Conservation (phyloP, 805 yeast genomes). For the Ascoidea tarda region DNA sequence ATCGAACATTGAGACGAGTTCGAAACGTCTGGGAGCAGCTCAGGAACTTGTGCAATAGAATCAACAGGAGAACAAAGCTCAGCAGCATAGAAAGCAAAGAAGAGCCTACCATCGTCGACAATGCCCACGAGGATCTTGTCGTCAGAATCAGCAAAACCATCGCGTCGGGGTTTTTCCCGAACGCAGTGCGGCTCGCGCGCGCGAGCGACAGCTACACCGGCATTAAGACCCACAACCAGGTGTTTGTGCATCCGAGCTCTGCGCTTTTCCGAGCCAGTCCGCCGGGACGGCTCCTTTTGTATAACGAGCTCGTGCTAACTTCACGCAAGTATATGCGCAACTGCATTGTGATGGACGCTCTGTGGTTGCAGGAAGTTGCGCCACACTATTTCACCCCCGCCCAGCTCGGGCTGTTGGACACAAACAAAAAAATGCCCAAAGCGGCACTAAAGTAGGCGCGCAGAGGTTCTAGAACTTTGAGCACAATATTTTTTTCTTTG, state of each 20-base stretch:
- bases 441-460: no score
- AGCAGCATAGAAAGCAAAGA: conserved; percentile 17
- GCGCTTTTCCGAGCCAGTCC: conserved; percentile 50
- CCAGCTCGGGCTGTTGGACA: conserved; percentile 68
- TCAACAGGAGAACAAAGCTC: conserved; percentile 25
- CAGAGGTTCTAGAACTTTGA: no score
- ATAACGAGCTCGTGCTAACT: conserved; percentile 75
- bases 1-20: conserved; percentile 54
- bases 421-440: conserved; percentile 78
- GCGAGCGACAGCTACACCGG: conserved; percentile 54
- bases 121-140: conserved; percentile 9
- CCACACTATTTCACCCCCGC: conserved; percentile 34
- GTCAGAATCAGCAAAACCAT: conserved; percentile 36
- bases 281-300: conserved; percentile 60
- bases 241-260: conserved; percentile 78
- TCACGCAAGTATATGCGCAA: conserved; percentile 82
- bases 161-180: conserved; percentile 56
- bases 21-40: conserved; percentile 63
- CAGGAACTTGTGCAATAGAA: conserved; percentile 39
- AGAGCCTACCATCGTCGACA: conserved; percentile 12
- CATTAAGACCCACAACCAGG: conserved; percentile 54
- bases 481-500: no score
- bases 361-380: conserved; percentile 67
- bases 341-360: conserved; percentile 56
- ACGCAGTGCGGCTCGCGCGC: conserved; percentile 42